Conservation (phyloP, 192 early-diverging fungal species). For the Gamsiella multidivaricata region DNA sequence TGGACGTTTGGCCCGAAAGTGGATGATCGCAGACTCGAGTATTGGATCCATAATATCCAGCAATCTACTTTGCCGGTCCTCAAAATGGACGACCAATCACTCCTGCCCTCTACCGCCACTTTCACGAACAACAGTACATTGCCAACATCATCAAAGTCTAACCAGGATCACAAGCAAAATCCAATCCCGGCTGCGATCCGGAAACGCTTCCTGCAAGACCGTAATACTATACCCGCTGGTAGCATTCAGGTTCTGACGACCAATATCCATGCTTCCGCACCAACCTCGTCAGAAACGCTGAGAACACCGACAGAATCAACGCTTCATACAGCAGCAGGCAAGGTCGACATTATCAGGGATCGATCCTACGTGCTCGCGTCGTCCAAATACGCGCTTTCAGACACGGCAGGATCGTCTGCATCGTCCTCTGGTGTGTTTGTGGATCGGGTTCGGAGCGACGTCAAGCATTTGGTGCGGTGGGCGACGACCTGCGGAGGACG, state of each 20-base stretch:
- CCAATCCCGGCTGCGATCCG: slow-evolving; percentile 10
- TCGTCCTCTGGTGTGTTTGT: slow-evolving; percentile 23
- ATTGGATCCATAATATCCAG: slow-evolving; percentile 25
- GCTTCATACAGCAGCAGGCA: neutral
- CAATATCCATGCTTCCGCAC: neutral
- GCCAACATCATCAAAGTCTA: neutral
- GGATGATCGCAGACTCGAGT: slow-evolving; percentile 47
- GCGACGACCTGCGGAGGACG: slow-evolving; percentile 47
- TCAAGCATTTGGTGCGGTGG: slow-evolving; percentile 40
- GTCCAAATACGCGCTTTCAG: slow-evolving; percentile 15
- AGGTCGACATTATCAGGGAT: slow-evolving; percentile 1
- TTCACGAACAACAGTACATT: neutral
- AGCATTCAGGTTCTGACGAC: slow-evolving; percentile 16
- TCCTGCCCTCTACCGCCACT: slow-evolving; percentile 27
- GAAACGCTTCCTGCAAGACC: slow-evolving; percentile 38
- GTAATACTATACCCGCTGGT: slow-evolving; percentile 44
- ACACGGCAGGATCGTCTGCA: neutral
- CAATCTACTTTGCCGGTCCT: slow-evolving; percentile 16
- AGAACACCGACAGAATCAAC: too few relatives aligned
- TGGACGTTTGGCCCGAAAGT: slow-evolving; percentile 42
- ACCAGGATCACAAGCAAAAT: slow-evolving; percentile 18
- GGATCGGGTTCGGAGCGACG: slow-evolving; percentile 16
- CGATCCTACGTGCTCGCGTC: slow-evolving; percentile 9
- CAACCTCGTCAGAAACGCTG: neutral
- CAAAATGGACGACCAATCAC: slow-evolving; percentile 10